Base-by-base conservation (phyloP, 768 basidiomycete species). In the Mycena capillaripes region DNA sequence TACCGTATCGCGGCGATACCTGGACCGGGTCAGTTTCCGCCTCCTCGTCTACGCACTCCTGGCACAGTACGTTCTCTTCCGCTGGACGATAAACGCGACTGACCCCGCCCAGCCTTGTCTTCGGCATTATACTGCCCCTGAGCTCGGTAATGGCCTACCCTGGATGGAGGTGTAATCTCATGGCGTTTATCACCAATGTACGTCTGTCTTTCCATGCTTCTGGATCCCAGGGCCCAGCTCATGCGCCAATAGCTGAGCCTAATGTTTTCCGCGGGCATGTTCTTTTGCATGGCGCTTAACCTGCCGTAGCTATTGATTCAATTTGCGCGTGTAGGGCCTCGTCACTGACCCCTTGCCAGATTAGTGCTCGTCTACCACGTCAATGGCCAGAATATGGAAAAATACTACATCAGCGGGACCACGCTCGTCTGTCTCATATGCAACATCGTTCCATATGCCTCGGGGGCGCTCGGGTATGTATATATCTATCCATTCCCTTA, bases 391-490 rank as follows among this genome's bases (percentile, higher is more conserved):
- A 44, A 27, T 27, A 48, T 57, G 55, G 66, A 67, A 32, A 67
- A 67, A 40, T 81, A 78, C 48, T 81, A 81, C 53, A 17, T 79
- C 19, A 42, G 76, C 23, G 72, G 56, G 27, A 75, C 76, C 7
- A 42, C 66, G 1, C 6, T 79, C 3, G 56, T 79, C 23, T 72
- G 70, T 38, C 23, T 76, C 7, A 69, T 65, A 2, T 66, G 78
- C 11, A 77, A 68, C 30, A 62, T 79, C n/a, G 75, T 76, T 9
- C 65, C 78, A 7, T 74, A 73, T n/a, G 80, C 65, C n/a, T 44
- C 75, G 19, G 67, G 72, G n/a, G 67, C 76, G 38, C 77, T 78
- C 56, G 80, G 80, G 80, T 78, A 58, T 53, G 17, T 65, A 16
- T 44, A 12, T 19, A 21, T 17, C n/a, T 6, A 19, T 36, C 12